Percentiles rank a stretch among this genome's conserved stretches.
Evolutionary conservation across 73 alveolate genomes (phyloP).

Genomic region (Paramecium caudatum): DNA sequence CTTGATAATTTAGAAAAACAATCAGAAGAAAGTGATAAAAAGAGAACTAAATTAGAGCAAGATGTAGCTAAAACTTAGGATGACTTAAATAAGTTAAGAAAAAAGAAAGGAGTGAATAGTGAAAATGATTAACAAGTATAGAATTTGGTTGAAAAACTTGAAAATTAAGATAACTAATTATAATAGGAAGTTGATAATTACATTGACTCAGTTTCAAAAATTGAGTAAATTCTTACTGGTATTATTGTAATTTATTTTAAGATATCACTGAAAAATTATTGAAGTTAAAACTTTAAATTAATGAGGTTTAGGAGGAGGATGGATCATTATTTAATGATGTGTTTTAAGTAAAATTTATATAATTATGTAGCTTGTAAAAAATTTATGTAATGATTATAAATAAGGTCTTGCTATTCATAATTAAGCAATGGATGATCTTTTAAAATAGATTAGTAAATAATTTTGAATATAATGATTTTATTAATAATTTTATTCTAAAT

Average conservation of each 20-base stretch:
- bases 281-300: neutral
- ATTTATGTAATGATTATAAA: slow-evolving; percentile 38
- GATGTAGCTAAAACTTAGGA: slow-evolving; percentile 6
- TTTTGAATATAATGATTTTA: neutral
- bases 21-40: slow-evolving; percentile 3
- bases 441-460: slow-evolving; percentile 12
- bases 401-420: slow-evolving; percentile 11
- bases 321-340: neutral
- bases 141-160: neutral
- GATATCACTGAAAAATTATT: slow-evolving; percentile 56
- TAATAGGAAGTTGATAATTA: slow-evolving; percentile 42
- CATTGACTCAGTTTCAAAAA: slow-evolving; percentile 6
- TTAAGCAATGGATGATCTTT: slow-evolving; percentile 60
- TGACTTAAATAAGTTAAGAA: slow-evolving; percentile 4
- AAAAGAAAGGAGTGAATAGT: neutral
- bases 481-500: neutral
- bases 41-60: slow-evolving; percentile 19
- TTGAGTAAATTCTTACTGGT: slow-evolving; percentile 33
- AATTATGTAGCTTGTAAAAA: slow-evolving; percentile 23
- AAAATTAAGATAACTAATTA: slow-evolving; percentile 4
- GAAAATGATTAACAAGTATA: slow-evolving; percentile 6
- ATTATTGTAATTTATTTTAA: neutral
- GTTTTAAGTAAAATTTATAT: slow-evolving; percentile 18
- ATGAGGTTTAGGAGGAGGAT: slow-evolving; percentile 51
- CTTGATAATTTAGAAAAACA: slow-evolving; percentile 51